Evolutionary conservation across 2,329 filamentous ascomycete species (phyloP).

Genomic region (Aspergillus uvarum): DNA sequence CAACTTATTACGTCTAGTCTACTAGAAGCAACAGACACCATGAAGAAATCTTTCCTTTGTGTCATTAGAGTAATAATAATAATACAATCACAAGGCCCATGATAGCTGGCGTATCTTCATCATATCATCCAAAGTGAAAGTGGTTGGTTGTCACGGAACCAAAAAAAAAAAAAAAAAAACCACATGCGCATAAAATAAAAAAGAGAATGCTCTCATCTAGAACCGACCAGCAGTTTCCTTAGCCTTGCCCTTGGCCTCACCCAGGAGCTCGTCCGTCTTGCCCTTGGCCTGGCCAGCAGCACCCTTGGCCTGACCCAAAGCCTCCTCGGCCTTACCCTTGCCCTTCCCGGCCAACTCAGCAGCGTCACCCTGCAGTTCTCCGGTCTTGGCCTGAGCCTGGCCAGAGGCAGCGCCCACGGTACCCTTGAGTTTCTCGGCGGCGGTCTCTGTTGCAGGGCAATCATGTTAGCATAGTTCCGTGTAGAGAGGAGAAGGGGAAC

Average conservation of each 20-base stretch:
- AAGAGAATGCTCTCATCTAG: neutral
- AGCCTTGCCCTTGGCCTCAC: slow-evolving; percentile 23
- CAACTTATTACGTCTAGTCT: no score
- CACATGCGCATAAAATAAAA: slow-evolving; percentile 1
- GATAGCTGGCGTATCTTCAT: neutral
- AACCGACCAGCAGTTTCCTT: slow-evolving; percentile 23
- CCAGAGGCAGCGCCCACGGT: slow-evolving; percentile 43
- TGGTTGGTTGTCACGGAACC: no score
- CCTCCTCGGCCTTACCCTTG: slow-evolving; percentile 15
- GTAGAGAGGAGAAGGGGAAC: neutral
- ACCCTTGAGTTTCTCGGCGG: slow-evolving; percentile 47
- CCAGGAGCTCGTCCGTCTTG: slow-evolving; percentile 16
- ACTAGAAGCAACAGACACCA: no score
- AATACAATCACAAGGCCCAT: neutral
- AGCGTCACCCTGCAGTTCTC: slow-evolving; percentile 29
- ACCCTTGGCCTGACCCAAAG: slow-evolving; percentile 7
- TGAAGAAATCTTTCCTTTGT: neutral
- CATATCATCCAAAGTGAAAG: slow-evolving; percentile 3
- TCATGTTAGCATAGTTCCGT: neutral
- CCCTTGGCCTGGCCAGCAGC: slow-evolving; percentile 15
- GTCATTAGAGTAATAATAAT: neutral
- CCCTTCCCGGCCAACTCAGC: slow-evolving; percentile 12
- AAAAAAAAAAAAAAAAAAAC: neutral
- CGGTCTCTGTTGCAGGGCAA: slow-evolving; percentile 47
- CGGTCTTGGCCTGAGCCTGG: slow-evolving; percentile 49